Evolutionary conservation across 768 basidiomycete species (phyloP).

Genomic region (Psilocybe azurescens): DNA sequence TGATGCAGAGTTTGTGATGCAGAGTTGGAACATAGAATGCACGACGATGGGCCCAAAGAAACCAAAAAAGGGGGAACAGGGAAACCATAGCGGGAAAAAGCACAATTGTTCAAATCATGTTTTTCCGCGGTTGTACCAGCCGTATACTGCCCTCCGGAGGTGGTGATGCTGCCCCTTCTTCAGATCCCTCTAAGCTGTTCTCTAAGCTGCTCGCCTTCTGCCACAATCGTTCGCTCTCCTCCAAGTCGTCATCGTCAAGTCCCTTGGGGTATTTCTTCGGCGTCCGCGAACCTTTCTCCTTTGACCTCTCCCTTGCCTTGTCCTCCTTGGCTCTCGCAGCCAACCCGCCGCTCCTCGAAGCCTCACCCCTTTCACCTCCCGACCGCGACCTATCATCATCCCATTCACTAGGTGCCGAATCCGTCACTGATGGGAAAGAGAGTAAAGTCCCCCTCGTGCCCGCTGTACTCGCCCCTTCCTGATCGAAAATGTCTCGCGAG

Average conservation of each 20-base stretch:
- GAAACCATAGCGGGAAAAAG: not conserved
- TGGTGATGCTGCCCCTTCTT: slow-evolving; percentile 10
- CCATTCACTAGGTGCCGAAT: slow-evolving; percentile 47
- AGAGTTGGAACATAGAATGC: not conserved
- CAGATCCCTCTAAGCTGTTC: slow-evolving; percentile 15
- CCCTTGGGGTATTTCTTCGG: slow-evolving; percentile 54
- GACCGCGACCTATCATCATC: slow-evolving; percentile 39
- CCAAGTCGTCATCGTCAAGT: slow-evolving; percentile 57
- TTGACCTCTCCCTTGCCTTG: slow-evolving; percentile 45
- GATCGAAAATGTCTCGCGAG: slow-evolving; percentile 42
- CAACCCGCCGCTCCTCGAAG: slow-evolving; percentile 16
- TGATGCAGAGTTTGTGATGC: not conserved
- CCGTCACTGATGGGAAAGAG: slow-evolving; percentile 59
- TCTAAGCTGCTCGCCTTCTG: slow-evolving; percentile 21
- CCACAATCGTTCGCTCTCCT: slow-evolving; percentile 67
- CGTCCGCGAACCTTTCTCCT: slow-evolving; percentile 38
- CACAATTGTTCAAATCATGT: not conserved
- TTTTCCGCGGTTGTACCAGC: slow-evolving; percentile 20
- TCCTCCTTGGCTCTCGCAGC: slow-evolving; percentile 24
- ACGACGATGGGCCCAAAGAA: not conserved
- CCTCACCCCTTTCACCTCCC: slow-evolving; percentile 23
- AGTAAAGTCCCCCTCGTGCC: slow-evolving; percentile 39
- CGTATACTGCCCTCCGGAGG: slow-evolving; percentile 24
- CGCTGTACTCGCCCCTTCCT: slow-evolving; percentile 17
- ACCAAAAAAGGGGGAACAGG: not conserved